Percentiles rank a stretch among this genome's conserved stretches.
Evolutionary conservation across 495 filamentous ascomycete genomes (phyloP).

Genomic region (Tuber indicum): DNA sequence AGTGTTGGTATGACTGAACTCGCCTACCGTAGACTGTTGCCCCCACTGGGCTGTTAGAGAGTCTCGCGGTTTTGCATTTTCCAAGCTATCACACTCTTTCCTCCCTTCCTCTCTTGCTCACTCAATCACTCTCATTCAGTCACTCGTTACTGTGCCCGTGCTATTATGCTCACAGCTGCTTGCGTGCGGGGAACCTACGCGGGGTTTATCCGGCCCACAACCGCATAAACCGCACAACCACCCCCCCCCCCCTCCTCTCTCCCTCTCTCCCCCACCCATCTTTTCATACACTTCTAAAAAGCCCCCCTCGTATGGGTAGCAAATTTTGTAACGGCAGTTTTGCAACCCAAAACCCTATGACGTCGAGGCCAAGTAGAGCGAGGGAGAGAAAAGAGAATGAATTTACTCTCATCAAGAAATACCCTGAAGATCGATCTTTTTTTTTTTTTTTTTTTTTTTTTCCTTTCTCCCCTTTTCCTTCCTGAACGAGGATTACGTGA

Average conservation of each 20-base stretch:
- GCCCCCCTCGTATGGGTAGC: neutral
- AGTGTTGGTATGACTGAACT: neutral
- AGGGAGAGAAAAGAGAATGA: neutral
- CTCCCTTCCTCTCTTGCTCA: neutral
- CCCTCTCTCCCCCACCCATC: neutral
- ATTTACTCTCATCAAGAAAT: slow-evolving; percentile 3
- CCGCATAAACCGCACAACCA: neutral
- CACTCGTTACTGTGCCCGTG: neutral
- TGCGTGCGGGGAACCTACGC: neutral
- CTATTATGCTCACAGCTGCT: neutral
- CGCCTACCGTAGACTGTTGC: neutral
- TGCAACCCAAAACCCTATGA: neutral
- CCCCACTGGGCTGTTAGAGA: neutral
- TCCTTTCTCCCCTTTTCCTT: neutral
- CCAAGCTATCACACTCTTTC: neutral
- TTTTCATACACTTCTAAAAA: neutral
- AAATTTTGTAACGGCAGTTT: neutral
- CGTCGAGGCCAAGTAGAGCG: neutral
- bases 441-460: neutral
- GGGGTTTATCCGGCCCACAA: neutral
- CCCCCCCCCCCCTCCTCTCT: neutral
- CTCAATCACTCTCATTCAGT: neutral
- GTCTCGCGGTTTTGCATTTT: neutral
- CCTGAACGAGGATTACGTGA: neutral
- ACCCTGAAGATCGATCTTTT: neutral